Conservation (phyloP, 2,329 filamentous ascomycete genomes). For the Pseudogymnoascus sp. region DNA sequence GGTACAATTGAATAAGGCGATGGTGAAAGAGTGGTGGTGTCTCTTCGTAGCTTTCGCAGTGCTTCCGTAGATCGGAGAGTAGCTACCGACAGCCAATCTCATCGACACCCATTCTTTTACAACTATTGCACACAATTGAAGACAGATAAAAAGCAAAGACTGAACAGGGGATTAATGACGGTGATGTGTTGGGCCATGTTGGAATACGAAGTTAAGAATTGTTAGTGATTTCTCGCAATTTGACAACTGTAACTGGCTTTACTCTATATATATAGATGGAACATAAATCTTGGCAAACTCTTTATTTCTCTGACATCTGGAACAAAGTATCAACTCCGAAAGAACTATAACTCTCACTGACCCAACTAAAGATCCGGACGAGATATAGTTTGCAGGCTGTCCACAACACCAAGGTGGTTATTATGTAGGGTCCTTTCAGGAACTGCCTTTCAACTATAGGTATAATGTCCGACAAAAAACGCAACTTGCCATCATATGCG, state of each 20-base stretch:
- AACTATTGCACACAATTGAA: neutral
- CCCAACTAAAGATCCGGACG: neutral
- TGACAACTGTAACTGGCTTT: neutral
- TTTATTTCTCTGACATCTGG: conserved; percentile 5
- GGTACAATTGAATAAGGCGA: neutral
- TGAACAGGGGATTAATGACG: neutral
- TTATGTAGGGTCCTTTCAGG: neutral
- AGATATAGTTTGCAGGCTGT: neutral
- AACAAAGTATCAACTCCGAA: neutral
- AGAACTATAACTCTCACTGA: neutral
- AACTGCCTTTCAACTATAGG: neutral
- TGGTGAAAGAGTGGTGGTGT: neutral
- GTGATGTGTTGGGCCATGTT: neutral
- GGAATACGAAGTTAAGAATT: neutral
- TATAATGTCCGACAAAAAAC: neutral
- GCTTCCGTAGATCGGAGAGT: neutral
- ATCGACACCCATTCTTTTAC: neutral
- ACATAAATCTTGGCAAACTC: neutral
- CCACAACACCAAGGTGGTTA: neutral
- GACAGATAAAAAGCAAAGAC: neutral
- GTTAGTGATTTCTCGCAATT: neutral
- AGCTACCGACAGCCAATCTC: neutral
- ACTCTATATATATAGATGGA: neutral
- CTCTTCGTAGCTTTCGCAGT: neutral
- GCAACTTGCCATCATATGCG: neutral